phyloP scores from a whole-genome alignment of 208 protist species.

The Novymonas esmeraldas region DNA sequence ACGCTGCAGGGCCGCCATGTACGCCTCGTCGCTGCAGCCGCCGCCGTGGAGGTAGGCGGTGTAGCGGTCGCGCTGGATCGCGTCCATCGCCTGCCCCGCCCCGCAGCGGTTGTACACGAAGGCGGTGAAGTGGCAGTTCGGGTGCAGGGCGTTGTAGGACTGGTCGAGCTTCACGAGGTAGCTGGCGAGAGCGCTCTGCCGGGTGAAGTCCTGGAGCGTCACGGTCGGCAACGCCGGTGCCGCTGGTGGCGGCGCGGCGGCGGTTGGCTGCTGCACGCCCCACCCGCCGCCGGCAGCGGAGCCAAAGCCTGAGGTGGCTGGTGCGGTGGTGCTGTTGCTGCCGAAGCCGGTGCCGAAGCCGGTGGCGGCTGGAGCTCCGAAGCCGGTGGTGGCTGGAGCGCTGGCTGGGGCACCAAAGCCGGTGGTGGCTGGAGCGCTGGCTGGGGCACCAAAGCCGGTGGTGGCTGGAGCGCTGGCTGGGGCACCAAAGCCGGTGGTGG shows the following conservation, averaged over 20 bases:
- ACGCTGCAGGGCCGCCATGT: conserved; percentile 46
- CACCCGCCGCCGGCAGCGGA: conserved; percentile 2
- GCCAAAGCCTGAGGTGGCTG: conserved; percentile 10
- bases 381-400: conserved; percentile 11
- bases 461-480: conserved; percentile 10
- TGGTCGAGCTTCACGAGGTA: conserved; percentile 70
- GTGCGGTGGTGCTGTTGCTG: conserved; percentile 3
- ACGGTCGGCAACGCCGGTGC: conserved; percentile 13
- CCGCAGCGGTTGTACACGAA: conserved; percentile 83
- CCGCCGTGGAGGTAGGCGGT: conserved; percentile 59
- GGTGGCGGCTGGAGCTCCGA: conserved; percentile 1
- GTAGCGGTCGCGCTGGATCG: conserved; percentile 68
- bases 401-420: conserved; percentile 20
- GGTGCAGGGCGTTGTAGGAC: conserved; percentile 69
- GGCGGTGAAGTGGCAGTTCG: conserved; percentile 69
- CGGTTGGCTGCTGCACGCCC: conserved; percentile 7
- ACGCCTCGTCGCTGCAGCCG: conserved; percentile 53
- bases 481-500: conserved; percentile 8
- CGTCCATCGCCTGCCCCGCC: conserved; percentile 45
- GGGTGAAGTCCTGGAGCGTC: conserved; percentile 44
- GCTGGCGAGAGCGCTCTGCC: conserved; percentile 58
- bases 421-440: conserved; percentile 11
- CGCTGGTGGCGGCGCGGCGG: neutral
- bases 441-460: conserved; percentile 26
- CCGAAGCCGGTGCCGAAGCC: conserved; percentile 20